These are phyloP conservation scores for Lindgomyces ingoldianus DNA, from an alignment of 495 filamentous ascomycete species.

Conservation along the genomic window DNA sequence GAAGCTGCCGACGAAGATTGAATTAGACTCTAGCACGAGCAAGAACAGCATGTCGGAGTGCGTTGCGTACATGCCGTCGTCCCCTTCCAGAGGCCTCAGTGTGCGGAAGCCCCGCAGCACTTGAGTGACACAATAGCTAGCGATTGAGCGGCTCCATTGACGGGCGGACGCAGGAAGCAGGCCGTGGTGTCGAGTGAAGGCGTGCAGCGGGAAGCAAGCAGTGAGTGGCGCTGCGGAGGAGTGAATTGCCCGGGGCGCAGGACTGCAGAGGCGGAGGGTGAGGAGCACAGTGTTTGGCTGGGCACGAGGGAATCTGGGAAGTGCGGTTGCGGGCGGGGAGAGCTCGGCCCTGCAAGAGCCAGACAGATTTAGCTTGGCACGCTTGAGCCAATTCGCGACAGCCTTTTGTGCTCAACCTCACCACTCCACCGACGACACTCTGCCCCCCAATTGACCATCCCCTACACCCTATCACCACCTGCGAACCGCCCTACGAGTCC, in stretches of 20 bases:
- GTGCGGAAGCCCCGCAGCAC: constrained; percentile 47
- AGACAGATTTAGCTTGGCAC: background rate
- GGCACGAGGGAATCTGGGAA: background rate
- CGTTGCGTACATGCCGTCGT: constrained; percentile 33
- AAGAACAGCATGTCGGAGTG: background rate
- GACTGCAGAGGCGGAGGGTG: background rate
- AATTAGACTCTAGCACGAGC: constrained; percentile 1
- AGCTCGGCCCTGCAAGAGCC: background rate
- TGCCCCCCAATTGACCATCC: constrained; percentile 15
- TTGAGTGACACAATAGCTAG: constrained; percentile 41
- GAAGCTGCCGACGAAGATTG: constrained; percentile 18
- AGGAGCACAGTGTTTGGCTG: too few relatives aligned
- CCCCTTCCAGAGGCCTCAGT: constrained; percentile 37
- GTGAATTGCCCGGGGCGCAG: background rate
- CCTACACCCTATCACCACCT: constrained; percentile 8
- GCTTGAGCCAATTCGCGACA: constrained; percentile 28
- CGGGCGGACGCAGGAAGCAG: constrained; percentile 7
- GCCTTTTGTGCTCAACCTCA: constrained; percentile 18
- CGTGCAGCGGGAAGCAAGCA: background rate
- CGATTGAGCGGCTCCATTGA: constrained; percentile 46
- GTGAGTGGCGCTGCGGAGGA: background rate
- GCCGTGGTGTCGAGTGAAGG: constrained; percentile 3
- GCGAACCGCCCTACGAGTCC: background rate
- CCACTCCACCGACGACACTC: constrained; percentile 9
- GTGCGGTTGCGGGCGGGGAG: background rate